These are phyloP conservation scores for Carex sylvatica DNA, from an alignment of 202 grass and related monocot species.

Conservation along the genomic window DNA sequence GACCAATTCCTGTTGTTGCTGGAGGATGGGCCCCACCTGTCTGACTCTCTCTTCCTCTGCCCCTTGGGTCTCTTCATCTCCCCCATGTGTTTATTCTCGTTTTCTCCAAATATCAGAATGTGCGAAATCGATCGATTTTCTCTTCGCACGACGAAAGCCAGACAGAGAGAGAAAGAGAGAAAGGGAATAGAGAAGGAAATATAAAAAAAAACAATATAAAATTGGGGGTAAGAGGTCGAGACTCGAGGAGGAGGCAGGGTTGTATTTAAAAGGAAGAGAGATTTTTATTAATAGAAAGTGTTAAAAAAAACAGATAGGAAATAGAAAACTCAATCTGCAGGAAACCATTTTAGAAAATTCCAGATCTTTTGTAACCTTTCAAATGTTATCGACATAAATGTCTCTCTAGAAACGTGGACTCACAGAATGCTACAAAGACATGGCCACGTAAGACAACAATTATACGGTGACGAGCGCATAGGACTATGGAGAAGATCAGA, in stretches of 20 bases:
- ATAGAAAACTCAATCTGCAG: not conserved
- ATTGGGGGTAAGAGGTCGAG: not conserved
- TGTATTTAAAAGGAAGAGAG: not conserved
- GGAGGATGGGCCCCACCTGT: slow-evolving; percentile 10
- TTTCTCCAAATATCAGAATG: not conserved
- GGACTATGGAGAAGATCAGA: not conserved
- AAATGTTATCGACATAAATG: not conserved
- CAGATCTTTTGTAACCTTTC: not conserved
- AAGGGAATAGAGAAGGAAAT: not conserved
- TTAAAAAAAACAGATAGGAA: not conserved
- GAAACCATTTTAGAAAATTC: not conserved
- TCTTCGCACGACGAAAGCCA: not conserved
- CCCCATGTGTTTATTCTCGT: not conserved
- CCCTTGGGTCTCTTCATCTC: slow-evolving; percentile 9
- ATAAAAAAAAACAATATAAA: not conserved
- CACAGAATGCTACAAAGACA: not conserved
- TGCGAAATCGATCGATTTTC: not conserved
- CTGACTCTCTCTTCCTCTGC: slow-evolving; percentile 12
- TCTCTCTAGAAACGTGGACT: too few relatives aligned
- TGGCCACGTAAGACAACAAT: not conserved
- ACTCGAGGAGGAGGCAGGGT: not conserved
- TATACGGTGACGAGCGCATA: not conserved
- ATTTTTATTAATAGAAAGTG: not conserved
- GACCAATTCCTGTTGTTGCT: slow-evolving; percentile 1
- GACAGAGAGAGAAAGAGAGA: not conserved